Evolutionary conservation across 352 stramenopile species (phyloP).

Genomic region (Phytopythium boreale): DNA sequence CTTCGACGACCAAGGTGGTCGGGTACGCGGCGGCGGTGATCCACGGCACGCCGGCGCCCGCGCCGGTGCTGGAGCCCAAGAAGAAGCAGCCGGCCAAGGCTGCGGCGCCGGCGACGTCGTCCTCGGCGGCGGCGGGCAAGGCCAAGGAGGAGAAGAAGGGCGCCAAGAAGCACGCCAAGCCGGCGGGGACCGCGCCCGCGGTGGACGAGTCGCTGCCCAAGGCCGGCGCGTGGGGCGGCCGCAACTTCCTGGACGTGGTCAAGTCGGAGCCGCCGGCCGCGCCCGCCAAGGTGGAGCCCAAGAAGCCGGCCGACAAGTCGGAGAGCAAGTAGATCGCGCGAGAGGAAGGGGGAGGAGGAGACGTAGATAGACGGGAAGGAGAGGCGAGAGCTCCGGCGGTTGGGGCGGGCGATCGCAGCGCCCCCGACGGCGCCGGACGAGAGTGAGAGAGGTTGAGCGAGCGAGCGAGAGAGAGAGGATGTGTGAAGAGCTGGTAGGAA

Average conservation of each 20-base stretch:
- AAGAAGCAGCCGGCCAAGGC: constrained; percentile 45
- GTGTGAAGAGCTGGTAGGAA: neutral
- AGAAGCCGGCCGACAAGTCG: constrained; percentile 15
- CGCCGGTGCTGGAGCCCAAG: constrained; percentile 36
- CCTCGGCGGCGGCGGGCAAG: constrained; percentile 18
- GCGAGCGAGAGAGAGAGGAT: constrained; percentile 1
- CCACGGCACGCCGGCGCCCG: constrained; percentile 56
- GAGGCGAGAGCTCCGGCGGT: constrained; percentile 10
- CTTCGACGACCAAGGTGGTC: constrained; percentile 38
- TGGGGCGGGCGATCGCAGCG: neutral
- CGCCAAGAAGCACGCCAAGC: constrained; percentile 32
- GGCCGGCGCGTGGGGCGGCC: constrained; percentile 71
- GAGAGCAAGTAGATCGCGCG: constrained; percentile 13
- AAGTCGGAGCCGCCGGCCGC: constrained; percentile 63
- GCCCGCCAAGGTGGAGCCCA: constrained; percentile 26
- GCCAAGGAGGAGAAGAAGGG: constrained; percentile 42
- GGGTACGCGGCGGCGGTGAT: constrained; percentile 80
- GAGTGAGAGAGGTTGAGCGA: neutral
- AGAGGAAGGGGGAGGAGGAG: neutral
- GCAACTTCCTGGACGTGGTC: constrained; percentile 83
- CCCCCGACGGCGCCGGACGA: neutral
- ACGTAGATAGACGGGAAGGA: constrained; percentile 12
- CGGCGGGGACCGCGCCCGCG: constrained; percentile 16
- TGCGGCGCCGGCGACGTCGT: constrained; percentile 20
- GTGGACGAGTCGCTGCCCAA: constrained; percentile 54